Conservation (phyloP, 345 rosid genomes). For the Lepidium didymum region DNA sequence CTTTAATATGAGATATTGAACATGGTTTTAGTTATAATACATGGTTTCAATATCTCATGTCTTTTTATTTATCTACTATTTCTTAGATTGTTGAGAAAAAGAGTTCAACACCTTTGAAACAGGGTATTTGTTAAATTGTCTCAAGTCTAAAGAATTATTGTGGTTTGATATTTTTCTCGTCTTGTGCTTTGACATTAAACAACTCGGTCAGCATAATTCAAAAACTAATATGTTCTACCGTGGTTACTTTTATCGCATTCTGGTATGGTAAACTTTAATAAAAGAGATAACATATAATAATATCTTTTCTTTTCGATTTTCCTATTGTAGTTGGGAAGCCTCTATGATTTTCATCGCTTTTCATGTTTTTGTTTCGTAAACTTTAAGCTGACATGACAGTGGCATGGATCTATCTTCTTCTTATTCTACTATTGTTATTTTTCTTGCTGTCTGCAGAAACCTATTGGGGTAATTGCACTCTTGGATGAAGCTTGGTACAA, state of each 20-base stretch:
- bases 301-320: background rate
- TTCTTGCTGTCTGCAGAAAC: constrained; percentile 64
- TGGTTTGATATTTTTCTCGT: background rate
- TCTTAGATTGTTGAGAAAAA: background rate
- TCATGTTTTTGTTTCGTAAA: background rate
- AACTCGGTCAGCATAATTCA: background rate
- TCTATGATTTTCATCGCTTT: background rate
- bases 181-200: background rate
- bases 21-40: background rate
- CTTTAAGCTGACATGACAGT: background rate
- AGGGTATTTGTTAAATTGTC: background rate
- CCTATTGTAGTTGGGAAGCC: background rate
- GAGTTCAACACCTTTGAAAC: background rate
- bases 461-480: constrained; percentile 91
- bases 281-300: background rate
- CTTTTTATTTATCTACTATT: background rate
- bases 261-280: background rate
- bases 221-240: background rate
- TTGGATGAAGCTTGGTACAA: constrained; percentile 98
- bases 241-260: background rate
- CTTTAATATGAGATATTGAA: background rate
- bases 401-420: constrained; percentile 7
- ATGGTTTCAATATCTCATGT: background rate
- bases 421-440: constrained; percentile 5
- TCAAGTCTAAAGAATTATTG: background rate